phyloP scores from a whole-genome alignment of 768 basidiomycete species.

The Lentinula detonsa region DNA sequence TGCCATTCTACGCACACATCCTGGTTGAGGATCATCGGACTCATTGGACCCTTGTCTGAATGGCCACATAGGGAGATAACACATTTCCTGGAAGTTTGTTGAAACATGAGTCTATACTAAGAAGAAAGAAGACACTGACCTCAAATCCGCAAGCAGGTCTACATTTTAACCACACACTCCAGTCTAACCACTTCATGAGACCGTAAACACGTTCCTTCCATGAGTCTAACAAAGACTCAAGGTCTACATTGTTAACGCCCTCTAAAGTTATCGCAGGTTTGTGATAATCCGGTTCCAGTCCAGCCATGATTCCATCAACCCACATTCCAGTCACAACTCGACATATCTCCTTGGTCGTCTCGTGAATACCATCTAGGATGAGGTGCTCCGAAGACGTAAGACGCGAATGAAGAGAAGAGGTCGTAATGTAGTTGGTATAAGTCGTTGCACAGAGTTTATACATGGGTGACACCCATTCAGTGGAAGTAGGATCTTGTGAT shows the following conservation, averaged over 20 bases:
- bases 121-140: constrained; percentile 4
- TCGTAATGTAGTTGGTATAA: constrained; percentile 21
- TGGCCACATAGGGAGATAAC: constrained; percentile 3
- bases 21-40: background rate
- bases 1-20: background rate
- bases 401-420: background rate
- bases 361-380: constrained; percentile 13
- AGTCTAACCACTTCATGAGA: constrained; percentile 18
- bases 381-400: constrained; percentile 14
- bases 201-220: constrained; percentile 8
- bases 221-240: background rate
- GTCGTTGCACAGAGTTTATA: constrained; percentile 26
- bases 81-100: background rate
- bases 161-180: constrained; percentile 19
- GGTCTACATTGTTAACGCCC: background rate
- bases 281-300: constrained; percentile 8
- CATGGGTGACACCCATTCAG: constrained; percentile 26
- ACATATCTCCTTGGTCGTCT: constrained; percentile 16
- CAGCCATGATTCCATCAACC: constrained; percentile 14
- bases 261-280: background rate
- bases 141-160: constrained; percentile 16
- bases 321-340: constrained; percentile 13
- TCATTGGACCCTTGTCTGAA: background rate
- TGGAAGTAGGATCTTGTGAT: background rate
- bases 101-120: too few species aligned